These are phyloP conservation scores for Vitellaria paradoxa DNA, from an alignment of 179 eudicot genomes.

Conservation along the genomic window DNA sequence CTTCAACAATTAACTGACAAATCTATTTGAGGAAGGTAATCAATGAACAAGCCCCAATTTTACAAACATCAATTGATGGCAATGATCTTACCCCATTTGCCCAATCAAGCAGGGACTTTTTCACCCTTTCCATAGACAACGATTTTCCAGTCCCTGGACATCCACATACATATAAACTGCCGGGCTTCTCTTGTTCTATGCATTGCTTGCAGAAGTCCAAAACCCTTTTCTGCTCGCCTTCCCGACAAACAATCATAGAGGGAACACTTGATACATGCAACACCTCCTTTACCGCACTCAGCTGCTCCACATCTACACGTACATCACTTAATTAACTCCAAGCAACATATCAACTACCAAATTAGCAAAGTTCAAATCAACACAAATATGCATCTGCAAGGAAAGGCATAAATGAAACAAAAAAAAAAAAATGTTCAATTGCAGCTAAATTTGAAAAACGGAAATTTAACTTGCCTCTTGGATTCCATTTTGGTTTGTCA, in stretches of 20 bases:
- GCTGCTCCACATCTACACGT: slow-evolving; percentile 56
- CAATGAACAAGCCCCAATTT: neutral
- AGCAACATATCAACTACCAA: neutral
- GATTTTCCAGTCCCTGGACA: slow-evolving; percentile 98
- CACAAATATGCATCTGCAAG: neutral
- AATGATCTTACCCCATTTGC: slow-evolving; percentile 52
- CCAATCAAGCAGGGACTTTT: slow-evolving; percentile 56
- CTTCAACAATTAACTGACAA: neutral
- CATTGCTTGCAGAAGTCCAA: slow-evolving; percentile 75
- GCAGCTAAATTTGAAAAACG: neutral
- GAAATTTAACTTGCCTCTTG: slow-evolving; percentile 39
- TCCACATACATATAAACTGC: slow-evolving; percentile 86
- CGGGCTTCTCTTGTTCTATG: slow-evolving; percentile 61
- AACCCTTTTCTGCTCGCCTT: slow-evolving; percentile 65
- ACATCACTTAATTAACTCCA: neutral
- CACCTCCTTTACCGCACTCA: slow-evolving; percentile 78
- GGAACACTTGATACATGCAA: slow-evolving; percentile 80
- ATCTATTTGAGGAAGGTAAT: neutral
- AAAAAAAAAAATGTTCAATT: neutral
- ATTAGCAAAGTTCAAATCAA: neutral
- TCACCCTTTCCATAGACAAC: slow-evolving; percentile 85
- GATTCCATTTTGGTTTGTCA: slow-evolving; percentile 70
- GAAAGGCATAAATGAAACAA: neutral
- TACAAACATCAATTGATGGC: neutral
- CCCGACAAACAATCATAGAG: slow-evolving; percentile 62